These are phyloP conservation scores for Choiromyces venosus DNA, from an alignment of 495 filamentous ascomycete genomes.

Conservation along the genomic window DNA sequence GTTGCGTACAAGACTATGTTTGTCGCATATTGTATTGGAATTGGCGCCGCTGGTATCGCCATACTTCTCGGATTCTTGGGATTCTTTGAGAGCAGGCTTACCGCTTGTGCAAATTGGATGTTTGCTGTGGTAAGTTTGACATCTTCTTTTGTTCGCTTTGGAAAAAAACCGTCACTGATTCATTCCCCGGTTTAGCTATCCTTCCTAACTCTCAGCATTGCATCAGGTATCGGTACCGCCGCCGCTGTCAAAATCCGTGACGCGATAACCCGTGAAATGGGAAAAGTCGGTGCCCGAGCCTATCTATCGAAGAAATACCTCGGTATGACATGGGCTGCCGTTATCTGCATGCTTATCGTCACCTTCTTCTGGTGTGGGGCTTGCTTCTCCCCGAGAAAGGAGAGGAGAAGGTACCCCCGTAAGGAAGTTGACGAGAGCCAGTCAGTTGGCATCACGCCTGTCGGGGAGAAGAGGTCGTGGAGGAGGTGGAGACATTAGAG, in stretches of 20 bases:
- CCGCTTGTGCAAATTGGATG: constrained; percentile 25
- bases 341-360: constrained; percentile 28
- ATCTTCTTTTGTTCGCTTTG: no score
- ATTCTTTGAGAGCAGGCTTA: constrained; percentile 10
- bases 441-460: constrained; percentile 1
- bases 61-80: constrained; percentile 26
- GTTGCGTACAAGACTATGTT: constrained; percentile 37
- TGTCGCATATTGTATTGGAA: constrained; percentile 33
- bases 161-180: not conserved
- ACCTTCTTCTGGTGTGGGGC: constrained; percentile 29
- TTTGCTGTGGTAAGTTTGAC: constrained; percentile 23
- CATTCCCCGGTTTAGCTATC: not conserved
- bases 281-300: constrained; percentile 13
- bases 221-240: constrained; percentile 29
- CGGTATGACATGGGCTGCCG: constrained; percentile 35
- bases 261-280: constrained; percentile 30
- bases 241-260: constrained; percentile 28
- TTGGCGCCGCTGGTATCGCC: constrained; percentile 21
- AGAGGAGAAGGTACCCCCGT: not conserved
- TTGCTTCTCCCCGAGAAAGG: constrained; percentile 25
- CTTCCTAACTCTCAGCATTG: constrained; percentile 27
- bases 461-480: not conserved
- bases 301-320: constrained; percentile 16
- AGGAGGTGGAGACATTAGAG: constrained; percentile 12
- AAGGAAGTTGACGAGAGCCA: constrained; percentile 3